Evolutionary conservation across 2,329 filamentous ascomycete species (phyloP).

Genomic region (Aspergillus sp.): DNA sequence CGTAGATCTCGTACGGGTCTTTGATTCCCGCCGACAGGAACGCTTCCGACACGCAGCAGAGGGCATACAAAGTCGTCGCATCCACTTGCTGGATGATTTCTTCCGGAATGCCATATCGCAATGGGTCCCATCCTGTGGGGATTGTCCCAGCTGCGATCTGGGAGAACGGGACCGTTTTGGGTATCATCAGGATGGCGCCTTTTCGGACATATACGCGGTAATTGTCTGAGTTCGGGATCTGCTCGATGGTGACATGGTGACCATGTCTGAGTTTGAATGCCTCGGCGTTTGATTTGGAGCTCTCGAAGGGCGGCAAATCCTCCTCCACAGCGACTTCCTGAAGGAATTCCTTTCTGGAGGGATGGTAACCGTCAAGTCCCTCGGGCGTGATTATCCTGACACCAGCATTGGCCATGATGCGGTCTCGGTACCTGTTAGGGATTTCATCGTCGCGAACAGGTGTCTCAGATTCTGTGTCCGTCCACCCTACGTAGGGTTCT

Average conservation of each 20-base stretch:
- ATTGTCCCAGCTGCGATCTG: slow-evolving; percentile 16
- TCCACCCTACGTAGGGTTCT: slow-evolving; percentile 84
- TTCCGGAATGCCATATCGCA: slow-evolving; percentile 89
- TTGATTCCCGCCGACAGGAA: slow-evolving; percentile 89
- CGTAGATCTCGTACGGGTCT: slow-evolving; percentile 97
- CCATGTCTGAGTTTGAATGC: slow-evolving; percentile 36
- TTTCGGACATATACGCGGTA: slow-evolving; percentile 62
- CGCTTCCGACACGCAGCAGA: slow-evolving; percentile 53
- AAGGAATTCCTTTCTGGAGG: slow-evolving; percentile 72
- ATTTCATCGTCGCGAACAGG: slow-evolving; percentile 16
- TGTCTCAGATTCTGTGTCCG: slow-evolving; percentile 9
- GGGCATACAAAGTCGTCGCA: slow-evolving; percentile 17
- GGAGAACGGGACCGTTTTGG: slow-evolving; percentile 16
- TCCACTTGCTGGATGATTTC: slow-evolving; percentile 68
- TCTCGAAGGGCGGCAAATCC: slow-evolving; percentile 18
- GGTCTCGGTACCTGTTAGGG: slow-evolving; percentile 10
- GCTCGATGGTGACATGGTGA: slow-evolving; percentile 19
- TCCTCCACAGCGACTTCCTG: slow-evolving; percentile 89
- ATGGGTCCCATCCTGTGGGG: slow-evolving; percentile 91
- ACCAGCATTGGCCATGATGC: slow-evolving; percentile 84
- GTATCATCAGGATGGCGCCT: slow-evolving; percentile 78
- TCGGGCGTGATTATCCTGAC: slow-evolving; percentile 95
- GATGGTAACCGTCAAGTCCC: slow-evolving; percentile 47
- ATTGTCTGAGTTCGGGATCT: slow-evolving; percentile 88
- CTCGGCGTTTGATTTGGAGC: slow-evolving; percentile 13